Conservation (phyloP, 805 yeast species). For the Tetrapisispora namnaoensis region DNA sequence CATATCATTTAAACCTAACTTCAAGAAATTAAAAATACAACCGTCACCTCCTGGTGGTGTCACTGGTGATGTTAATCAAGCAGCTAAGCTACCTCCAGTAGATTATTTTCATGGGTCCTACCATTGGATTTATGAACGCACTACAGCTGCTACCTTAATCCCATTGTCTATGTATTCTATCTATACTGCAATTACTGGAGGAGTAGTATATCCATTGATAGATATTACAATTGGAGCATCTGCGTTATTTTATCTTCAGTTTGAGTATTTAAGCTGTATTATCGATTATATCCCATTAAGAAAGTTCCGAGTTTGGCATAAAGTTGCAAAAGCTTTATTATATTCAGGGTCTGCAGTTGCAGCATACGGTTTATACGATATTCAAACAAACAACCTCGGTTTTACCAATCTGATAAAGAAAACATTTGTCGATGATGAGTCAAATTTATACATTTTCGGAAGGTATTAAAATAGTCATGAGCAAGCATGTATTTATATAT, state of each 20-base stretch:
- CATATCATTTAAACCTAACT: slow-evolving; percentile 19
- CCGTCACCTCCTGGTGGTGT: slow-evolving; percentile 69
- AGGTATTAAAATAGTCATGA: slow-evolving; percentile 4
- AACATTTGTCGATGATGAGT: slow-evolving; percentile 31
- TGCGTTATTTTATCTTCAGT: slow-evolving; percentile 53
- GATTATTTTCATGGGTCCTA: slow-evolving; percentile 53
- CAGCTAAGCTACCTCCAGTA: slow-evolving; percentile 46
- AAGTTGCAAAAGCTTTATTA: slow-evolving; percentile 48
- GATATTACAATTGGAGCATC: slow-evolving; percentile 51
- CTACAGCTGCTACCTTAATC: slow-evolving; percentile 48
- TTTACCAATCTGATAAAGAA: slow-evolving; percentile 38
- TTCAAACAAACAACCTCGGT: slow-evolving; percentile 62
- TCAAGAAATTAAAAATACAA: slow-evolving; percentile 34
- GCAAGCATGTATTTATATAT: background rate
- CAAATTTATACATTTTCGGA: slow-evolving; percentile 21
- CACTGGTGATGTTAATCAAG: slow-evolving; percentile 36
- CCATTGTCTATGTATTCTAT: slow-evolving; percentile 55
- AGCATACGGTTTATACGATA: slow-evolving; percentile 59
- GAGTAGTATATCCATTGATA: slow-evolving; percentile 38
- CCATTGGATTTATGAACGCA: slow-evolving; percentile 67
- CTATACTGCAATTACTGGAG: slow-evolving; percentile 34
- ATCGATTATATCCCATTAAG: slow-evolving; percentile 69
- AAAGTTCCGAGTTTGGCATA: slow-evolving; percentile 59
- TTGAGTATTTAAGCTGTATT: slow-evolving; percentile 70
- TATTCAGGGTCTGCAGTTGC: slow-evolving; percentile 55